A percentile compares a stretch with the other conserved stretches of the same genome.
Evolutionary conservation across 2,329 filamentous ascomycete genomes (phyloP).

Genomic region (Orbilia oligospora): DNA sequence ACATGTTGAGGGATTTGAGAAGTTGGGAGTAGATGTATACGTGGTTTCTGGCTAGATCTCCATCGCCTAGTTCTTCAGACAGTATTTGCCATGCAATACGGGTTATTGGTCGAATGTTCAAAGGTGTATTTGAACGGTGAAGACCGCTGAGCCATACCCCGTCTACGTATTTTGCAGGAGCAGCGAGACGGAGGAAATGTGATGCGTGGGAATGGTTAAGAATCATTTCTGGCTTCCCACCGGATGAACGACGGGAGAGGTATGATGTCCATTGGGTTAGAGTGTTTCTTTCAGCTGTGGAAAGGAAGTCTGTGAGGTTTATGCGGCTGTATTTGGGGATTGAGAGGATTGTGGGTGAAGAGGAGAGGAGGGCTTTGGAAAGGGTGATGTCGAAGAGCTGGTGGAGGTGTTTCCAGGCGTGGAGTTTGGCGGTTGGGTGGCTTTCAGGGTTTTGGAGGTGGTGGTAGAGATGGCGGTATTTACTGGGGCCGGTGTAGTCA

Average conservation of each 20-base stretch:
- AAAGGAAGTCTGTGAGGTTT: constrained; percentile 65
- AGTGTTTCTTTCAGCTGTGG: constrained; percentile 65
- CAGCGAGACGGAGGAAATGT: constrained; percentile 67
- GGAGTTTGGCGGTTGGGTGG: background rate
- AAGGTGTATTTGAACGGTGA: constrained; percentile 68
- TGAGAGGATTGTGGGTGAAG: constrained; percentile 65
- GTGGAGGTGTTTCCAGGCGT: constrained; percentile 9
- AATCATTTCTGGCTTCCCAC: constrained; percentile 67
- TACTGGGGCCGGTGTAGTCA: background rate
- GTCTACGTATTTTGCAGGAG: constrained; percentile 70
- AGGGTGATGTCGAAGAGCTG: constrained; percentile 38
- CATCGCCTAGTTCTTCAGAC: constrained; percentile 71
- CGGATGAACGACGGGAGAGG: constrained; percentile 65
- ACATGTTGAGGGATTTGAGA: constrained; percentile 63
- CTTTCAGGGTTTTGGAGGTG: constrained; percentile 37
- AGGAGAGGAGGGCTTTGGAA: constrained; percentile 3
- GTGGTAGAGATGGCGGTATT: constrained; percentile 29
- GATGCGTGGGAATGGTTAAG: constrained; percentile 66
- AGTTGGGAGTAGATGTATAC: constrained; percentile 66
- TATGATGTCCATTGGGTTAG: constrained; percentile 66
- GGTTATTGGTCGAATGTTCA: constrained; percentile 66
- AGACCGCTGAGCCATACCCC: constrained; percentile 71
- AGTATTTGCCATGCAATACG: constrained; percentile 71
- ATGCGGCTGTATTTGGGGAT: constrained; percentile 65
- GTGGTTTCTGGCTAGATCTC: constrained; percentile 69